Evolutionary conservation across 1,284 basidiomycete genomes (phyloP).

Genomic region (Irpex lacteus): DNA sequence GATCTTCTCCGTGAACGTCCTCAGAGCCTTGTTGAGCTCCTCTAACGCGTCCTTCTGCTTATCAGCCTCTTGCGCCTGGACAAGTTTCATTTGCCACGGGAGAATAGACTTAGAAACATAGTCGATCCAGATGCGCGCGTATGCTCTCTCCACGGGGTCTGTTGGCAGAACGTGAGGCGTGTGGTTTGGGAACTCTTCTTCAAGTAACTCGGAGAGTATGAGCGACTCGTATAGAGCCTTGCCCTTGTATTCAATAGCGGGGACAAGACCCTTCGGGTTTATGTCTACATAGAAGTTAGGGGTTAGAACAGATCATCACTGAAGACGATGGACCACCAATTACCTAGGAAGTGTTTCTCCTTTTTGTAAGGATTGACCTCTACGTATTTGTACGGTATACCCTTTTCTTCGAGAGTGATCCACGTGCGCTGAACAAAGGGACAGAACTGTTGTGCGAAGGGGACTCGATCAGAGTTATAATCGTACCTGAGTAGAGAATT

Average conservation of each 20-base stretch:
- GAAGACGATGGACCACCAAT: neutral
- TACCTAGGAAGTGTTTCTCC: conserved; percentile 57
- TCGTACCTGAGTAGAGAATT: neutral
- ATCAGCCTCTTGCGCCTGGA: conserved; percentile 50
- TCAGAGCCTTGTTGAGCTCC: conserved; percentile 45
- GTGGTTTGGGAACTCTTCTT: conserved; percentile 51
- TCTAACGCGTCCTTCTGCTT: conserved; percentile 44
- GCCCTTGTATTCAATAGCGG: conserved; percentile 55
- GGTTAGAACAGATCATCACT: neutral
- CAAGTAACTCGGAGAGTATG: conserved; percentile 59
- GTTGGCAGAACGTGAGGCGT: conserved; percentile 44
- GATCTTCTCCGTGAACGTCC: conserved; percentile 44
- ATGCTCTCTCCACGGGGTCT: conserved; percentile 49
- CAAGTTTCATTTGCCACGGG: conserved; percentile 50
- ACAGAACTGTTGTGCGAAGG: conserved; percentile 47
- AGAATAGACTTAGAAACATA: conserved; percentile 49
- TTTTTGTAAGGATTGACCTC: conserved; percentile 75
- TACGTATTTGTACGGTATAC: conserved; percentile 61
- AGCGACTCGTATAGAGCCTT: conserved; percentile 60
- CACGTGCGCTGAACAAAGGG: conserved; percentile 69
- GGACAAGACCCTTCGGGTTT: conserved; percentile 70
- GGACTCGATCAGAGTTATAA: neutral
- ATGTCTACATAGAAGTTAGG: conserved; percentile 35
- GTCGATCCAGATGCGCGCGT: conserved; percentile 53
- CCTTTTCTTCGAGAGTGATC: conserved; percentile 66